Percentiles rank a stretch among this genome's conserved stretches.
phyloP scores from a whole-genome alignment of 2,329 filamentous ascomycete genomes.

The Talaromyces atroroseus region DNA sequence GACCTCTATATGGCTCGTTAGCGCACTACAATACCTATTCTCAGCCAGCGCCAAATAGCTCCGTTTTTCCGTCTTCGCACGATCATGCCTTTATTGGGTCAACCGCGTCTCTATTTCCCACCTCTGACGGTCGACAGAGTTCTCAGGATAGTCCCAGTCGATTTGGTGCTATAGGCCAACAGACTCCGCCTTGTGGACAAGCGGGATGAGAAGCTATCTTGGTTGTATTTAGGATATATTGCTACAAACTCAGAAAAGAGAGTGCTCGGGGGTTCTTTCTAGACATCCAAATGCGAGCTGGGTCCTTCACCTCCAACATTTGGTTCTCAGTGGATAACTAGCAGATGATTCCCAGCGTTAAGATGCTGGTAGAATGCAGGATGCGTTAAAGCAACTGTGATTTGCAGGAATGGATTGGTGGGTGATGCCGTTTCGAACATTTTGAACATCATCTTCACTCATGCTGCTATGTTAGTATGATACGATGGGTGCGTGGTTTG shows the following conservation, averaged over 20 bases:
- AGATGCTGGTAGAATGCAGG: not conserved
- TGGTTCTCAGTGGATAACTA: not conserved
- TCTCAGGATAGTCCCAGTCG: constrained; percentile 26
- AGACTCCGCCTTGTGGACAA: constrained; percentile 46
- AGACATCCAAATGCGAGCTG: not conserved
- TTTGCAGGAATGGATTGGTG: not conserved
- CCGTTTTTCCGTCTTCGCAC: constrained; percentile 29
- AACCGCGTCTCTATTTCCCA: constrained; percentile 20
- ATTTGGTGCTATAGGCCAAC: constrained; percentile 40
- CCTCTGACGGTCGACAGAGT: constrained; percentile 18
- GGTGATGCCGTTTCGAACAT: not conserved
- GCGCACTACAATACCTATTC: constrained; percentile 13
- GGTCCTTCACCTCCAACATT: not conserved
- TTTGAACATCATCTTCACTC: no score
- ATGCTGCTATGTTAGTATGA: no score
- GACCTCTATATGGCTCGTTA: constrained; percentile 9
- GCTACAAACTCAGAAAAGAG: not conserved
- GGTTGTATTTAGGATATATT: not conserved
- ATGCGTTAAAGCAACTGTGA: not conserved
- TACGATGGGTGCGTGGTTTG: no score
- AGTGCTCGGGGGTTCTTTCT: not conserved
- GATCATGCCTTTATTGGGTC: constrained; percentile 32
- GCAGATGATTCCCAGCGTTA: no score
- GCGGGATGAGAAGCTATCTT: constrained; percentile 34
- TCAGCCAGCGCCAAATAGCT: constrained; percentile 21